These are phyloP conservation scores for Candida tibetensis DNA, from an alignment of 805 yeast genomes.

Conservation along the genomic window DNA sequence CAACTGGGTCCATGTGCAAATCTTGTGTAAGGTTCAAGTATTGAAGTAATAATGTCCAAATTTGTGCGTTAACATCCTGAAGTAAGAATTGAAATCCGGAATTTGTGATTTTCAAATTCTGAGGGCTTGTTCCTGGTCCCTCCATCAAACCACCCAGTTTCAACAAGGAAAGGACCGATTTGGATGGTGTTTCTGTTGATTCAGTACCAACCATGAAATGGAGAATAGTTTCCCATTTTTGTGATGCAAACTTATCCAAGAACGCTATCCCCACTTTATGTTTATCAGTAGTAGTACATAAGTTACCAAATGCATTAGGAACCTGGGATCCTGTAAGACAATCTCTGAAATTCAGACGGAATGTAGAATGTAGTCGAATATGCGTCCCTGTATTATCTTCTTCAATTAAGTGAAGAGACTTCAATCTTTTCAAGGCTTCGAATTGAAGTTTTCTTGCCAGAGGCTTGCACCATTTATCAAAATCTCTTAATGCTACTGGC, in stretches of 20 bases:
- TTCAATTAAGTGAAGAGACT: constrained; percentile 69
- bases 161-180: constrained; percentile 75
- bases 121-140: constrained; percentile 39
- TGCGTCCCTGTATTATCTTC: constrained; percentile 50
- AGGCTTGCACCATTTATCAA: constrained; percentile 75
- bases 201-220: constrained; percentile 98
- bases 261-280: constrained; percentile 60
- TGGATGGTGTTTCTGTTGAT: constrained; percentile 62
- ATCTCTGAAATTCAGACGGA: constrained; percentile 69
- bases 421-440: constrained; percentile 77
- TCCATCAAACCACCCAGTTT: constrained; percentile 88
- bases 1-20: constrained; percentile 91
- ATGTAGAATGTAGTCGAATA: constrained; percentile 64
- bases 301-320: constrained; percentile 72
- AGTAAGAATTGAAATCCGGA: constrained; percentile 90
- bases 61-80: constrained; percentile 90
- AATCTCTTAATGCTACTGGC: constrained; percentile 61
- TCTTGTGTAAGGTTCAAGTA: constrained; percentile 82
- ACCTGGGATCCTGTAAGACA: constrained; percentile 79
- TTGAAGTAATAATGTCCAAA: constrained; percentile 88
- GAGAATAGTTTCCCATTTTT: constrained; percentile 90
- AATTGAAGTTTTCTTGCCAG: constrained; percentile 56
- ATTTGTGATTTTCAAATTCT: constrained; percentile 69
- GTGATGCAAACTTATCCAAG: constrained; percentile 75
- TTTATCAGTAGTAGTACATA: constrained; percentile 53